Evolutionary conservation across 2,329 filamentous ascomycete genomes (phyloP).

Genomic region (Phialocephala subalpina): DNA sequence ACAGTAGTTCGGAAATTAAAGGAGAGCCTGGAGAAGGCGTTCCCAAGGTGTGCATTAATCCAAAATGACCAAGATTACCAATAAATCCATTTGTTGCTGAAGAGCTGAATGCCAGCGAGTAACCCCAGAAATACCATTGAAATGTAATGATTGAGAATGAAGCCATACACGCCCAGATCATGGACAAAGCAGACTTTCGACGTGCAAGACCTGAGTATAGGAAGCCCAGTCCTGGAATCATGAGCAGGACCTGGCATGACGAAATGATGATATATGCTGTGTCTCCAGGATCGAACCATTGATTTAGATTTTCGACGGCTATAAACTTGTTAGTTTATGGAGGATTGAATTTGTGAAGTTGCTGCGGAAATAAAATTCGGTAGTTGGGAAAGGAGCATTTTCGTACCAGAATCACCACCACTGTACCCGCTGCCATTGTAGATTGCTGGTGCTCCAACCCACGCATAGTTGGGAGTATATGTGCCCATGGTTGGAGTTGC

Average conservation of each 20-base stretch:
- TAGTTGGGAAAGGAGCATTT: background rate
- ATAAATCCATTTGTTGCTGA: slow-evolving; percentile 89
- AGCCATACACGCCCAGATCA: slow-evolving; percentile 98
- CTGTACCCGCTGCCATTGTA: slow-evolving; percentile 66
- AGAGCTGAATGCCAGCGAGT: slow-evolving; percentile 89
- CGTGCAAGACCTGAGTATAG: slow-evolving; percentile 97
- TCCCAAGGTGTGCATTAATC: slow-evolving; percentile 83
- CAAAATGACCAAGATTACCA: slow-evolving; percentile 88
- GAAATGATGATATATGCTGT: slow-evolving; percentile 92
- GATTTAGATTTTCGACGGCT: slow-evolving; percentile 90
- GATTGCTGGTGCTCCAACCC: slow-evolving; percentile 62
- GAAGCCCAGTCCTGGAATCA: slow-evolving; percentile 96
- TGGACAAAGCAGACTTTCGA: slow-evolving; percentile 93
- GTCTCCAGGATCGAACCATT: slow-evolving; percentile 93
- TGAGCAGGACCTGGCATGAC: slow-evolving; percentile 92
- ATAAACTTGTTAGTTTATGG: slow-evolving; percentile 29
- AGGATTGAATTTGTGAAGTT: slow-evolving; percentile 18
- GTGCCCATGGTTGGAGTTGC: slow-evolving; percentile 7
- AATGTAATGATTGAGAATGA: slow-evolving; percentile 91
- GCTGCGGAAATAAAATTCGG: background rate
- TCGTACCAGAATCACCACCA: slow-evolving; percentile 47
- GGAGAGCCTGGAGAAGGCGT: slow-evolving; percentile 88
- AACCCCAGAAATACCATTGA: slow-evolving; percentile 99
- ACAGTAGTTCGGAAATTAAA: slow-evolving; percentile 87
- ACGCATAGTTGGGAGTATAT: slow-evolving; percentile 54